Conservation (phyloP, 148 eudicot genomes). For the Arctostaphylos glauca region DNA sequence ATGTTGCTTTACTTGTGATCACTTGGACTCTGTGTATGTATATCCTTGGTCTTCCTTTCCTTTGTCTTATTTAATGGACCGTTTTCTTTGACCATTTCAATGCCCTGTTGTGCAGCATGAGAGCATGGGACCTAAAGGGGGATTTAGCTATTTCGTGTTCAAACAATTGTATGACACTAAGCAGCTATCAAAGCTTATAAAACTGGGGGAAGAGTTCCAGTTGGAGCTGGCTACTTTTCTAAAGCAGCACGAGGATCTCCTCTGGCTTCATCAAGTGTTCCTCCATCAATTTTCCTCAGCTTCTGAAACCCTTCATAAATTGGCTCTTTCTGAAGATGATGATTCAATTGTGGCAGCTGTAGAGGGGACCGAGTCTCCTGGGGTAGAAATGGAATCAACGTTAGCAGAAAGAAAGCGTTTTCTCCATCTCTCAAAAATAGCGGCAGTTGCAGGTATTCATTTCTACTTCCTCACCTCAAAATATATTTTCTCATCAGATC, state of each 20-base stretch:
- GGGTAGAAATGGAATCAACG: conserved; percentile 34
- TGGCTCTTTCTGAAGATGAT: conserved; percentile 69
- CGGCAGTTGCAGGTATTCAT: conserved; percentile 82
- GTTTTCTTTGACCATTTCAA: conserved; percentile 4
- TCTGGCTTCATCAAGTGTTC: conserved; percentile 86
- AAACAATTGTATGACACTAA: conserved; percentile 61
- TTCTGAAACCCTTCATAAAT: conserved; percentile 74
- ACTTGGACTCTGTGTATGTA: background rate
- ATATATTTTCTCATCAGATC: background rate
- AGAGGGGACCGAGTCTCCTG: conserved; percentile 29
- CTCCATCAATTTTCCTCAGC: conserved; percentile 71
- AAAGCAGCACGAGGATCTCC: conserved; percentile 69
- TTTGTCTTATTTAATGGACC: conserved; percentile 11
- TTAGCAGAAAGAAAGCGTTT: conserved; percentile 71
- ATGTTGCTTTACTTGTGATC: background rate
- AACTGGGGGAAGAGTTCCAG: conserved; percentile 92
- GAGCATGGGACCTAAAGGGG: conserved; percentile 93
- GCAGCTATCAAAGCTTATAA: conserved; percentile 72
- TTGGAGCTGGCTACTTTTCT: conserved; percentile 68
- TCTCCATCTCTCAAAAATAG: conserved; percentile 84
- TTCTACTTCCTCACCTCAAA: background rate
- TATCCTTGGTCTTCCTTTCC: background rate
- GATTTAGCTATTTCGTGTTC: conserved; percentile 84
- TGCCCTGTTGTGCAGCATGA: conserved; percentile 56
- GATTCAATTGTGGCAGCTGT: conserved; percentile 31